Percentiles rank a stretch among this genome's conserved stretches.
These are phyloP conservation scores for Helotiales sp. DNA, from an alignment of 2,329 filamentous ascomycete species.

Conservation along the genomic window DNA sequence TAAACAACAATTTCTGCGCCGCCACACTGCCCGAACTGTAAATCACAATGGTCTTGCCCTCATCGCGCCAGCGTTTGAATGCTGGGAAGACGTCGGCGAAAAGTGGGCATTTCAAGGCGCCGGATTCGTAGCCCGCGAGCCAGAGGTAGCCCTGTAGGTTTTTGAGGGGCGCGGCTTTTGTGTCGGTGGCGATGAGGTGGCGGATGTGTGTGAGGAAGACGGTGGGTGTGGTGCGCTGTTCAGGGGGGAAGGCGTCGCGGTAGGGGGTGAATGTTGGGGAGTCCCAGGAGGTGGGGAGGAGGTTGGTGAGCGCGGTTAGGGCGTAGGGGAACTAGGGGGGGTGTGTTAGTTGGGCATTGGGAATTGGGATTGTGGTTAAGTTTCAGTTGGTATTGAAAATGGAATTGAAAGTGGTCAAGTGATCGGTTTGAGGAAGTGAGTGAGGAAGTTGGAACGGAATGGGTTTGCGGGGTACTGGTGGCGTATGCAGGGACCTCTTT, in stretches of 20 bases:
- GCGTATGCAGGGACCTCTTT: slow-evolving; percentile 13
- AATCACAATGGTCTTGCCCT: slow-evolving; percentile 66
- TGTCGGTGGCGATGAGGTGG: slow-evolving; percentile 72
- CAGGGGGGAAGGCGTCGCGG: slow-evolving; percentile 71
- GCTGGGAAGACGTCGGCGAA: slow-evolving; percentile 75
- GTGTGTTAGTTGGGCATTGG: slow-evolving; percentile 26
- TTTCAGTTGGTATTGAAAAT: no score
- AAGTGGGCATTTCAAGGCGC: slow-evolving; percentile 72
- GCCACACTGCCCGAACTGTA: slow-evolving; percentile 83
- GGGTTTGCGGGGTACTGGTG: slow-evolving; percentile 27
- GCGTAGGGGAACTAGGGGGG: slow-evolving; percentile 75
- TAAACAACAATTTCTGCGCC: slow-evolving; percentile 81
- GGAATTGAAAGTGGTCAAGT: no score
- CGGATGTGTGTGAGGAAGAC: slow-evolving; percentile 69
- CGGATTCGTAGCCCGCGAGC: slow-evolving; percentile 73
- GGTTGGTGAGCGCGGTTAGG: slow-evolving; percentile 65
- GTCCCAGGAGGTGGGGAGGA: slow-evolving; percentile 71
- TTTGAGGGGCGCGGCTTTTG: slow-evolving; percentile 80
- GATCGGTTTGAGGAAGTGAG: background rate
- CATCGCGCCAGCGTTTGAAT: slow-evolving; percentile 62
- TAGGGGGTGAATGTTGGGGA: slow-evolving; percentile 67
- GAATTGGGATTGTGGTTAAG: no score
- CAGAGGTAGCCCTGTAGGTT: slow-evolving; percentile 80
- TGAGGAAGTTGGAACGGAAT: background rate
- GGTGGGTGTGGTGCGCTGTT: slow-evolving; percentile 61